Conservation (phyloP, 2,329 filamentous ascomycete genomes). For the Curvularia hawaiiensis region DNA sequence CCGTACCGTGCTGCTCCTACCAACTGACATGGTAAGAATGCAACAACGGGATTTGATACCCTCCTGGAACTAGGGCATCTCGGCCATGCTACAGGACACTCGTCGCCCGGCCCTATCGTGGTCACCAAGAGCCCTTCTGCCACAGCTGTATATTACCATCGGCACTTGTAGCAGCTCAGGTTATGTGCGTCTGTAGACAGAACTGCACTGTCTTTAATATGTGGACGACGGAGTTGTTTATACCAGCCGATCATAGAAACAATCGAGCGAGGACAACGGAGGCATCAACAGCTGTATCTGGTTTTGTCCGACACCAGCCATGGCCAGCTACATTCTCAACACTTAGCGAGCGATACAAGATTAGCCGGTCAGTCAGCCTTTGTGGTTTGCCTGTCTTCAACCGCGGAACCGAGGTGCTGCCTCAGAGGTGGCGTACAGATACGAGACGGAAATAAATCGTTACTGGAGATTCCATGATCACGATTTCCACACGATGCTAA, state of each 20-base stretch:
- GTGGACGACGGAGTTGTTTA: neutral
- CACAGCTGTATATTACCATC: neutral
- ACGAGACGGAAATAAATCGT: neutral
- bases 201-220: neutral
- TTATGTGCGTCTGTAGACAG: neutral
- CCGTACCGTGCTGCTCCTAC: conserved; percentile 10
- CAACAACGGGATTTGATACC: conserved; percentile 4
- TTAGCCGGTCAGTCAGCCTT: conserved; percentile 23
- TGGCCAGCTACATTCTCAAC: conserved; percentile 1
- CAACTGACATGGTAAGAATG: neutral
- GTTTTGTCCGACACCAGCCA: neutral
- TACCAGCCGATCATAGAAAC: neutral
- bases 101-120: neutral
- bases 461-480: neutral
- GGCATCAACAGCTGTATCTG: neutral
- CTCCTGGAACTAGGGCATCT: conserved; percentile 9
- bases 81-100: neutral
- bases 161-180: neutral
- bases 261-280: too few relatives aligned
- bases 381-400: neutral
- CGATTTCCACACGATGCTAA: neutral
- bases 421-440: neutral
- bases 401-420: neutral
- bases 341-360: conserved; percentile 8
- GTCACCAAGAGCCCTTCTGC: neutral